phyloP scores from a whole-genome alignment of 1,284 basidiomycete genomes.

The Ceratobasidium papillatum region DNA sequence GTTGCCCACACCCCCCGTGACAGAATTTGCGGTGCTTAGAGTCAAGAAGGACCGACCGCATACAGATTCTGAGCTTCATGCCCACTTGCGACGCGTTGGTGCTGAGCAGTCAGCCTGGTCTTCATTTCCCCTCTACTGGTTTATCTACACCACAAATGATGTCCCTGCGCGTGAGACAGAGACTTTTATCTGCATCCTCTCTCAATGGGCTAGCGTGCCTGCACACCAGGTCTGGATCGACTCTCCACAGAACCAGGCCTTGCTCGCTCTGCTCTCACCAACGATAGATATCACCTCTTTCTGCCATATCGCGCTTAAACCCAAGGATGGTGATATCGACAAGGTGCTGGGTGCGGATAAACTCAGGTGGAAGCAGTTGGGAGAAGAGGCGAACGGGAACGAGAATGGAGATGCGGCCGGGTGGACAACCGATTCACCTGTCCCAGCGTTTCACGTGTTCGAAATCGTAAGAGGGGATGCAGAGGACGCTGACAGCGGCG shows the following conservation, averaged over 20 bases:
- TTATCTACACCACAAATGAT: constrained; percentile 16
- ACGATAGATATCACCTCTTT: constrained; percentile 19
- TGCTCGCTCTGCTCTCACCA: constrained; percentile 9
- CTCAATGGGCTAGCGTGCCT: constrained; percentile 21
- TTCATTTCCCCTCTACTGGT: constrained; percentile 28
- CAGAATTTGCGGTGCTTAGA: constrained; percentile 18
- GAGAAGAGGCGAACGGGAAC: neutral
- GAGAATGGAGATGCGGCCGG: constrained; percentile 21
- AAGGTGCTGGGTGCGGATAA: constrained; percentile 2
- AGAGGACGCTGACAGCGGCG: neutral
- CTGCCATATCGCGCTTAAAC: constrained; percentile 21
- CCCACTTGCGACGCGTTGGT: constrained; percentile 12
- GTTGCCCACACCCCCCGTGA: constrained; percentile 12
- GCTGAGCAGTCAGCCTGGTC: constrained; percentile 32
- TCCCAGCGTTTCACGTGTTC: constrained; percentile 25
- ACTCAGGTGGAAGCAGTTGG: constrained; percentile 17
- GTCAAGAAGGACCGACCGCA: neutral
- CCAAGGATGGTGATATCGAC: neutral
- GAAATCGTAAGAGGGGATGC: neutral
- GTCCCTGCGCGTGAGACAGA: constrained; percentile 1
- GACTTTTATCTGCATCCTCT: constrained; percentile 29
- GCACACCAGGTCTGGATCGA: constrained; percentile 37
- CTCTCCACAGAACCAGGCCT: constrained; percentile 24
- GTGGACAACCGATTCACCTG: constrained; percentile 20
- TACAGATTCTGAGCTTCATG: neutral